These are phyloP conservation scores for Azolla pinnata DNA, from an alignment of 75 land plant species.

Conservation along the genomic window DNA sequence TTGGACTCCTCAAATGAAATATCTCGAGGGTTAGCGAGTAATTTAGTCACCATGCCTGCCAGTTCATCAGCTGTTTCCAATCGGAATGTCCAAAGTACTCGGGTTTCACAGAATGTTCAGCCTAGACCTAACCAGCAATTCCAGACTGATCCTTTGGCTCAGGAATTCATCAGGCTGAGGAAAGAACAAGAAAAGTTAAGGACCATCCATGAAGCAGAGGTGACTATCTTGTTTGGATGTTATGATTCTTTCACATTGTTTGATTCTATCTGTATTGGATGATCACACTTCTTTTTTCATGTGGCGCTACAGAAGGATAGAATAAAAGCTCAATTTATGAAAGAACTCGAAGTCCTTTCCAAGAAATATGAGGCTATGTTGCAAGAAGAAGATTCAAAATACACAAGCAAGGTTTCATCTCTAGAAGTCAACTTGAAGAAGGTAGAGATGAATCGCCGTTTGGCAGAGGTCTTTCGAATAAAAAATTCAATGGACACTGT, in stretches of 20 bases:
- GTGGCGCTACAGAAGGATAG: constrained; percentile 36
- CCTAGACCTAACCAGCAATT: not conserved
- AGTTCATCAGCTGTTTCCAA: not conserved
- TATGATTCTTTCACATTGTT: not conserved
- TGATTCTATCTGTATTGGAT: not conserved
- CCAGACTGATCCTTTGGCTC: constrained; percentile 38
- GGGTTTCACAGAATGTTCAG: not conserved
- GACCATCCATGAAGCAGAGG: constrained; percentile 44
- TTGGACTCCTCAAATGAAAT: too few relatives aligned
- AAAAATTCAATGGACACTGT: not conserved
- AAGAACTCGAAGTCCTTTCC: constrained; percentile 48
- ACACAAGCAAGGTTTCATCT: constrained; percentile 3
- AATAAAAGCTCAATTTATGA: constrained; percentile 41
- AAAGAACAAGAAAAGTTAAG: constrained; percentile 28
- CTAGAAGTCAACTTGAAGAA: constrained; percentile 12
- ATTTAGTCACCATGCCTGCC: not conserved
- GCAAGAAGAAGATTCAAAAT: constrained; percentile 25
- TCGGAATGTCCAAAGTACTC: too few relatives aligned
- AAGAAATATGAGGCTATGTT: constrained; percentile 39
- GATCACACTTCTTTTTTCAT: not conserved
- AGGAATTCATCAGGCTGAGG: constrained; percentile 37
- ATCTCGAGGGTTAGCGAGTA: too few relatives aligned
- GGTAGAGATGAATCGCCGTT: constrained; percentile 21
- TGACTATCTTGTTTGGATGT: constrained; percentile 4
- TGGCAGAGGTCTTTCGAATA: constrained; percentile 19